phyloP scores from a whole-genome alignment of 345 rosid species.

The Leavenworthia alabamica region DNA sequence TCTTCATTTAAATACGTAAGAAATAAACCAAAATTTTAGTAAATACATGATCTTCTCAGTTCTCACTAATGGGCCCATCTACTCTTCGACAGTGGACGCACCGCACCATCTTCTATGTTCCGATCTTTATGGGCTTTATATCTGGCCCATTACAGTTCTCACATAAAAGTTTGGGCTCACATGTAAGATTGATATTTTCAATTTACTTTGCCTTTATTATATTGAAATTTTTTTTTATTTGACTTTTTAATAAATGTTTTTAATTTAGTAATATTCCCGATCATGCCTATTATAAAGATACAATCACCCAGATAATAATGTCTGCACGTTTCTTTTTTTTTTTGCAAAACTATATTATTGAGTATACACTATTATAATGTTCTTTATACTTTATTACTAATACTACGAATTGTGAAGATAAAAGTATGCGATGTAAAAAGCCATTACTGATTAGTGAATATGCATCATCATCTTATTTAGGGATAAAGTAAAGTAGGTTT shows the following conservation, averaged over 20 bases:
- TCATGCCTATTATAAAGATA: constrained; percentile 20
- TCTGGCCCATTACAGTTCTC: too few relatives aligned
- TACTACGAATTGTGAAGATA: background rate
- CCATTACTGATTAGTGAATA: background rate
- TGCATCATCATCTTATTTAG: background rate
- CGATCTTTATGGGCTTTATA: too few relatives aligned
- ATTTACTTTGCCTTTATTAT: too few relatives aligned
- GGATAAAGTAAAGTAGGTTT: constrained; percentile 9
- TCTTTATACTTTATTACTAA: background rate
- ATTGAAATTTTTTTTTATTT: too few relatives aligned
- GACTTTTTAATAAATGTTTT: too few relatives aligned
- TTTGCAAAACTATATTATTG: constrained; percentile 23
- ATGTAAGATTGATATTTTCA: too few relatives aligned
- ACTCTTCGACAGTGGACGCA: too few relatives aligned
- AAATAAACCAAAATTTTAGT: too few relatives aligned
- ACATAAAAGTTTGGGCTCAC: too few relatives aligned
- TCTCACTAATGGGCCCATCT: too few relatives aligned
- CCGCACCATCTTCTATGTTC: too few relatives aligned
- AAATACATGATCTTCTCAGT: too few relatives aligned
- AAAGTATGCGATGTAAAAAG: background rate
- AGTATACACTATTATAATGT: constrained; percentile 22
- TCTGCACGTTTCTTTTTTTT: background rate
- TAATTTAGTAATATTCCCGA: background rate
- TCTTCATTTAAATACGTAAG: background rate
- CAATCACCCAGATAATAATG: constrained; percentile 15